These are phyloP conservation scores for Pyrenophora teres DNA, from an alignment of 2,329 filamentous ascomycete genomes.

Conservation along the genomic window DNA sequence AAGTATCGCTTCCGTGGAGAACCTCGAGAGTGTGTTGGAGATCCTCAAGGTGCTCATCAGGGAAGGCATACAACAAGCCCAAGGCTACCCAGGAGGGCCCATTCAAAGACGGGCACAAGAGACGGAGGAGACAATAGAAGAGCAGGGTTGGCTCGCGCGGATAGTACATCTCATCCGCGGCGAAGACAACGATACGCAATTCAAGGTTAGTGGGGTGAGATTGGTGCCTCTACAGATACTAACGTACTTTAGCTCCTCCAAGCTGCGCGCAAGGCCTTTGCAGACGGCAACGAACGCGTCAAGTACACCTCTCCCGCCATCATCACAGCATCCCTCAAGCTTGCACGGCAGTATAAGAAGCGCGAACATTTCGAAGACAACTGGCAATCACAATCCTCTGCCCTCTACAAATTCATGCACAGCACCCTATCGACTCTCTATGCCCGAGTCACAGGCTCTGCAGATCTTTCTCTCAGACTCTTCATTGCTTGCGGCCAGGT, in stretches of 20 bases:
- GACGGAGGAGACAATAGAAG: slow-evolving; percentile 96
- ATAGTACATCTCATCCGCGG: slow-evolving; percentile 86
- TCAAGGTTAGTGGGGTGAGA: slow-evolving; percentile 60
- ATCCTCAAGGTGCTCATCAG: slow-evolving; percentile 90
- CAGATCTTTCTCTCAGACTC: slow-evolving; percentile 84
- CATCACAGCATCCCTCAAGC: slow-evolving; percentile 85
- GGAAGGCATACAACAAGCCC: slow-evolving; percentile 81
- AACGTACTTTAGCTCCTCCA: slow-evolving; percentile 69
- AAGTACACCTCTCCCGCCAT: slow-evolving; percentile 94
- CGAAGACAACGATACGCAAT: slow-evolving; percentile 88
- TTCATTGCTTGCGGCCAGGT: slow-evolving; percentile 93
- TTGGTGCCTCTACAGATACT: background rate
- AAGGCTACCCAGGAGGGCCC: slow-evolving; percentile 79
- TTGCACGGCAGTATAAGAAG: slow-evolving; percentile 85
- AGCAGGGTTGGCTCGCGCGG: slow-evolving; percentile 94
- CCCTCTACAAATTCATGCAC: slow-evolving; percentile 95
- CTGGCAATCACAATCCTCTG: slow-evolving; percentile 73
- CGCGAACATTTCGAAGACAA: slow-evolving; percentile 86
- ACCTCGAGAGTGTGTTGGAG: slow-evolving; percentile 87
- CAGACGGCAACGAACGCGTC: slow-evolving; percentile 91
- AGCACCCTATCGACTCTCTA: slow-evolving; percentile 85
- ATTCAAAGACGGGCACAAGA: slow-evolving; percentile 75
- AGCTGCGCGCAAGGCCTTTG: slow-evolving; percentile 81
- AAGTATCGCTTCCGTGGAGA: slow-evolving; percentile 73
- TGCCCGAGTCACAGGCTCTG: slow-evolving; percentile 80